phyloP scores from a whole-genome alignment of 257 asterid species.

The Solanum virginianum region DNA sequence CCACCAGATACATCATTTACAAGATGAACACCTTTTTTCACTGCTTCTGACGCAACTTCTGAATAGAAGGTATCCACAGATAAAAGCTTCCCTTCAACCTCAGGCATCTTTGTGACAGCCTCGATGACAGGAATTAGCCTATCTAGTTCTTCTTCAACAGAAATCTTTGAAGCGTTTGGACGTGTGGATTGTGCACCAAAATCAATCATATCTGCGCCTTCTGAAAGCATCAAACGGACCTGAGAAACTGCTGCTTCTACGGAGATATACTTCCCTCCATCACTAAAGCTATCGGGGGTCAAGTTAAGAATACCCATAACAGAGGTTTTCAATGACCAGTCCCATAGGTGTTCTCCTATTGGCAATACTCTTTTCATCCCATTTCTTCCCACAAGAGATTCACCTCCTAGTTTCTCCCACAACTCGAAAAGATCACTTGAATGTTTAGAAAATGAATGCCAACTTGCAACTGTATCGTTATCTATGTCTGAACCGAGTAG shows the following conservation, averaged over 20 bases:
- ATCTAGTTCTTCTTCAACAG: slow-evolving; percentile 69
- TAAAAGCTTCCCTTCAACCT: slow-evolving; percentile 65
- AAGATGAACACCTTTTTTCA: slow-evolving; percentile 57
- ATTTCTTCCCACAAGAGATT: slow-evolving; percentile 50
- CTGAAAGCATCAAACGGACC: slow-evolving; percentile 42
- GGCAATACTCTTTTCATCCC: slow-evolving; percentile 86
- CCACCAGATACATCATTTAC: slow-evolving; percentile 84
- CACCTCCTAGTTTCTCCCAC: slow-evolving; percentile 85
- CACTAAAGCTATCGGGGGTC: slow-evolving; percentile 93
- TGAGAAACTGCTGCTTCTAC: slow-evolving; percentile 51
- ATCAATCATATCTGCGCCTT: slow-evolving; percentile 82
- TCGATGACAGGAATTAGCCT: slow-evolving; percentile 72
- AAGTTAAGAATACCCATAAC: slow-evolving; percentile 80
- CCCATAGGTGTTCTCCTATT: slow-evolving; percentile 40
- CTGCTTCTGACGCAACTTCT: slow-evolving; percentile 69
- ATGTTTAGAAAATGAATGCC: slow-evolving; percentile 49
- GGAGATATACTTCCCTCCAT: slow-evolving; percentile 67
- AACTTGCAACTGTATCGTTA: slow-evolving; percentile 32
- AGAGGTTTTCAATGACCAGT: slow-evolving; percentile 62
- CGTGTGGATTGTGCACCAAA: slow-evolving; percentile 96
- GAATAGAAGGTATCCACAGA: slow-evolving; percentile 81
- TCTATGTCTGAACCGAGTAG: slow-evolving; percentile 56
- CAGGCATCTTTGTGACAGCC: slow-evolving; percentile 56
- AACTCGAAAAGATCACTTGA: slow-evolving; percentile 49
- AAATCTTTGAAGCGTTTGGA: slow-evolving; percentile 63